A percentile compares a stretch with the other conserved stretches of the same genome.
Conservation (phyloP, 257 asterid genomes). For the Solanum bulbocastanum region DNA sequence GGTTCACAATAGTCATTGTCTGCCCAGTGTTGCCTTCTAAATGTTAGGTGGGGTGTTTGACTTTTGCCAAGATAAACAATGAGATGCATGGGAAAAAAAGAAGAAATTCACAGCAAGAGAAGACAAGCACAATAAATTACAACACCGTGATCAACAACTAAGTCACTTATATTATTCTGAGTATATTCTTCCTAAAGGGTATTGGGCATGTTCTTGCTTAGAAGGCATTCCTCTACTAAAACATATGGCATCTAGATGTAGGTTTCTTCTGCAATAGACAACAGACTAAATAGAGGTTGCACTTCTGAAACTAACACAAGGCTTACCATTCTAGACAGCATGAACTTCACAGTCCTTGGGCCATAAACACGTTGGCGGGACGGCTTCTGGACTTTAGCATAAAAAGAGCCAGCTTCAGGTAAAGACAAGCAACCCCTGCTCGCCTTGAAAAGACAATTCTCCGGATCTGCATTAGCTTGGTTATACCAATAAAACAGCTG, state of each 20-base stretch:
- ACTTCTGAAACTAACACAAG: neutral
- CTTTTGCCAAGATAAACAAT: neutral
- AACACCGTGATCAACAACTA: neutral
- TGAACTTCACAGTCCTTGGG: slow-evolving; percentile 74
- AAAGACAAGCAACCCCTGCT: slow-evolving; percentile 93
- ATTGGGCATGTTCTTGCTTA: neutral
- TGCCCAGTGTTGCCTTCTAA: neutral
- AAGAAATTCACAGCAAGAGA: neutral
- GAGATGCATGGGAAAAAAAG: neutral
- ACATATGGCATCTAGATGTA: neutral
- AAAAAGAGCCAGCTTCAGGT: slow-evolving; percentile 91
- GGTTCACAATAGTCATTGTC: neutral
- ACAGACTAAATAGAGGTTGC: neutral
- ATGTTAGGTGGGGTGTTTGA: neutral
- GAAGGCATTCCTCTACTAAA: neutral
- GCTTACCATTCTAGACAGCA: slow-evolving; percentile 85
- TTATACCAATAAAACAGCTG: slow-evolving; percentile 87
- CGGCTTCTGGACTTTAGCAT: slow-evolving; percentile 84
- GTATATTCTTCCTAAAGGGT: neutral
- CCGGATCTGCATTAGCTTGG: slow-evolving; percentile 81
- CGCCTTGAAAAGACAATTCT: slow-evolving; percentile 52
- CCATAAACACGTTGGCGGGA: slow-evolving; percentile 95
- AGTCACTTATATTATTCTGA: neutral
- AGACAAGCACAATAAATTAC: neutral
- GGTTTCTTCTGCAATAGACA: neutral